phyloP scores from a whole-genome alignment of 371 early-diverging fungal species.

The Rhizomucor pusillus region DNA sequence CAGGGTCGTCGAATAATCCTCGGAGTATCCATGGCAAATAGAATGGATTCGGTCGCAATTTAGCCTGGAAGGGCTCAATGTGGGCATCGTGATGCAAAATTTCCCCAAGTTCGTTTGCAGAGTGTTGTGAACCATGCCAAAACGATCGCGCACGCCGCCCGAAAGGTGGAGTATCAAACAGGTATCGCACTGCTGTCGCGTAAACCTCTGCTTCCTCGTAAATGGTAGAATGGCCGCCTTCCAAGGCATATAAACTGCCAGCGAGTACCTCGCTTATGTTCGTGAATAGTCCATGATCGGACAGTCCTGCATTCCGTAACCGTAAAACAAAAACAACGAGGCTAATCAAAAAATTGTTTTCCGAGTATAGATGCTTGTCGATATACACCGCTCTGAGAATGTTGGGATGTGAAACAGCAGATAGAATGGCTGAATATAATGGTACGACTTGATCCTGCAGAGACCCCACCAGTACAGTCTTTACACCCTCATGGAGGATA shows the following conservation, averaged over 20 bases:
- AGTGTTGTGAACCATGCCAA: too few species aligned
- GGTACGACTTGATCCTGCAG: slow-evolving; percentile 96
- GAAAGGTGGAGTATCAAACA: slow-evolving; percentile 35
- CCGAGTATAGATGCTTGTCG: slow-evolving; percentile 67
- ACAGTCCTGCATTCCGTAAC: slow-evolving; percentile 81
- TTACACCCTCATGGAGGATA: slow-evolving; percentile 65
- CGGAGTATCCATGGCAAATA: slow-evolving; percentile 90
- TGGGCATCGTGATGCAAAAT: slow-evolving; percentile 9
- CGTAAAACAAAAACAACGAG: slow-evolving; percentile 79
- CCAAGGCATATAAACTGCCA: slow-evolving; percentile 80
- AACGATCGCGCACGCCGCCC: slow-evolving; percentile 4
- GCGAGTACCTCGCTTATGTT: slow-evolving; percentile 83
- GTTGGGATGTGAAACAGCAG: slow-evolving; percentile 81
- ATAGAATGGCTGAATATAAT: slow-evolving; percentile 86
- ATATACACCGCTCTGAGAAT: slow-evolving; percentile 87
- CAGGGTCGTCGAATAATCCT: slow-evolving; percentile 67
- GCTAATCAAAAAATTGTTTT: slow-evolving; percentile 81
- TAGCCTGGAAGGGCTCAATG: slow-evolving; percentile 48
- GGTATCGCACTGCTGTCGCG: slow-evolving; percentile 44
- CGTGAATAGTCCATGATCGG: slow-evolving; percentile 81
- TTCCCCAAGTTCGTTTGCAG: neutral
- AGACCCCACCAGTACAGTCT: slow-evolving; percentile 66
- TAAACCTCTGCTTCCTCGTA: slow-evolving; percentile 90
- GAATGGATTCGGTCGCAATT: slow-evolving; percentile 71
- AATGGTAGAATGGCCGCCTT: slow-evolving; percentile 87